Conservation (phyloP, 768 basidiomycete genomes). For the Russula foetens region DNA sequence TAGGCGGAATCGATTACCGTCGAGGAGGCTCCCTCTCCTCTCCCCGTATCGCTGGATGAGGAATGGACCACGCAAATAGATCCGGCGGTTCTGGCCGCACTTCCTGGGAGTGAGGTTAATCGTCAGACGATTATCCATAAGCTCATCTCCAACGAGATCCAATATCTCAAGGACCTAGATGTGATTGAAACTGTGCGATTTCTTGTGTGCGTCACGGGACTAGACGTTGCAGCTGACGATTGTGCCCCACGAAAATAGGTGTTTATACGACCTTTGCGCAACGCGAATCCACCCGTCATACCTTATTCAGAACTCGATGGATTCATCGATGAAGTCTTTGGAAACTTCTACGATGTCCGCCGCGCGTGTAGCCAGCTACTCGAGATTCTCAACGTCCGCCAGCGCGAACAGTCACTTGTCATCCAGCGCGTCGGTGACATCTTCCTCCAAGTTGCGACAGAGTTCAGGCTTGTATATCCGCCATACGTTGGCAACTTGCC, state of each 20-base stretch:
- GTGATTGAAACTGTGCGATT: constrained; percentile 59
- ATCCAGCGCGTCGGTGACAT: constrained; percentile 85
- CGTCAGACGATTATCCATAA: constrained; percentile 88
- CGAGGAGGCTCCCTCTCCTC: constrained; percentile 3
- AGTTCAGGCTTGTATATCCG: constrained; percentile 83
- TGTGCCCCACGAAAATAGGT: constrained; percentile 29
- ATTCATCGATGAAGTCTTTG: constrained; percentile 86
- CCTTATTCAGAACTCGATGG: constrained; percentile 53
- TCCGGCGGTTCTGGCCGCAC: constrained; percentile 37
- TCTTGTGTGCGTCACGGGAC: constrained; percentile 31
- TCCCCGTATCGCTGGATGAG: constrained; percentile 20
- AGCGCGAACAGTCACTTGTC: constrained; percentile 74
- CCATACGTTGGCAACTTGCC: constrained; percentile 80
- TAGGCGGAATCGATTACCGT: constrained; percentile 4
- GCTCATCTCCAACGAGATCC: constrained; percentile 80
- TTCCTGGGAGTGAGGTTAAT: constrained; percentile 71
- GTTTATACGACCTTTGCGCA: constrained; percentile 48
- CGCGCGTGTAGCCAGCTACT: constrained; percentile 78
- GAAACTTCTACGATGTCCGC: constrained; percentile 81
- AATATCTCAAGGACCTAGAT: constrained; percentile 83
- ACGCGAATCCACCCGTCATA: constrained; percentile 48
- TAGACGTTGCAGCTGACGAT: constrained; percentile 33
- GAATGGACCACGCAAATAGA: constrained; percentile 51
- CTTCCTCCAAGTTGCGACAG: constrained; percentile 77
- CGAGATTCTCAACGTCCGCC: constrained; percentile 78